These are phyloP conservation scores for Tolypocladium guangdongense DNA, from an alignment of 2,329 filamentous ascomycete genomes.

Conservation along the genomic window DNA sequence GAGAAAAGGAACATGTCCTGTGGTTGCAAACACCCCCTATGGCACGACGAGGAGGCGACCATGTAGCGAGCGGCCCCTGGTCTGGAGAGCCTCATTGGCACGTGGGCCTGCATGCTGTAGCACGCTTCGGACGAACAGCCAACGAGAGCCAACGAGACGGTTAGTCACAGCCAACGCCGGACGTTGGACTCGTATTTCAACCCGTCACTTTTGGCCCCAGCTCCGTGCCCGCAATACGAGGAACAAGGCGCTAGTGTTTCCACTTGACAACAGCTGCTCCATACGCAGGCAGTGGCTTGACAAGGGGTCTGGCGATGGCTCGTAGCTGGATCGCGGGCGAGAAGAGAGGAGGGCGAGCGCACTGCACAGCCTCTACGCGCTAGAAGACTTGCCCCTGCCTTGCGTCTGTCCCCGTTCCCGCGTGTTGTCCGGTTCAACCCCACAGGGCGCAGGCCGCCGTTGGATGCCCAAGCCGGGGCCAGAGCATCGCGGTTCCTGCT, in stretches of 20 bases:
- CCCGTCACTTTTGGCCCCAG: neutral
- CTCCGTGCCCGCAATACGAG: constrained; percentile 3
- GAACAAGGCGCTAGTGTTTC: constrained; percentile 24
- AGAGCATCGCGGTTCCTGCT: no score
- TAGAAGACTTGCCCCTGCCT: no score
- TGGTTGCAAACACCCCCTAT: no score
- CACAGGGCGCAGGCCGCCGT: no score
- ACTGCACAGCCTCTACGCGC: no score
- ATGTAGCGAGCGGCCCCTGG: neutral
- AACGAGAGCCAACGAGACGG: no score
- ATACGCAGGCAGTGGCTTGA: neutral
- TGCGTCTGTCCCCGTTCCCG: no score
- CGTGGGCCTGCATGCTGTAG: neutral
- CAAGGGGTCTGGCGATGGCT: neutral
- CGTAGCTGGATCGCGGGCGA: no score
- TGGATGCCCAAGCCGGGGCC: no score
- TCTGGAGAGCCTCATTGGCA: neutral
- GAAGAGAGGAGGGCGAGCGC: no score
- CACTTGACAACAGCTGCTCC: constrained; percentile 9
- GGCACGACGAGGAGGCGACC: neutral
- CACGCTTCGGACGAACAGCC: neutral
- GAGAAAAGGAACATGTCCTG: neutral
- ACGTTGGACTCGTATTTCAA: neutral
- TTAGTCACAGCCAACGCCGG: neutral
- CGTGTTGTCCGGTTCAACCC: no score